These are phyloP conservation scores for Ophiostoma populinum DNA, from an alignment of 2,329 filamentous ascomycete species.

Conservation along the genomic window DNA sequence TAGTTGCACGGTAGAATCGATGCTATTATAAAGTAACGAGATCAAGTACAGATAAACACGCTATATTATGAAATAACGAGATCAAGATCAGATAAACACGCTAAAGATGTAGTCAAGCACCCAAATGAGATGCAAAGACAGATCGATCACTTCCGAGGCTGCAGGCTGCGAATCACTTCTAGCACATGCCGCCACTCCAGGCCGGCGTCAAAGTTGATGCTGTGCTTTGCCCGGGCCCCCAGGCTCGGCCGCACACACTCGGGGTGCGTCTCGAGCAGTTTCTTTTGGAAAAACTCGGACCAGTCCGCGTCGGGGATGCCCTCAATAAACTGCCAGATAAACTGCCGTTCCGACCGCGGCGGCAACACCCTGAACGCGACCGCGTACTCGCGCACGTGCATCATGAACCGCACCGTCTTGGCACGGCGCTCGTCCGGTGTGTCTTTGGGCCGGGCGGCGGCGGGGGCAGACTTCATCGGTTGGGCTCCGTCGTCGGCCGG, in stretches of 20 bases:
- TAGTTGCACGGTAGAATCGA: no score
- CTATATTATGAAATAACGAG: no score
- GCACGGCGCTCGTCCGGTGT: background rate
- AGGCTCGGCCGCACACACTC: constrained; percentile 6
- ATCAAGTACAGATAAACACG: background rate
- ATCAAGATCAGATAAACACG: background rate
- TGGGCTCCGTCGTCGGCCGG: background rate
- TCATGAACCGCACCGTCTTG: constrained; percentile 4
- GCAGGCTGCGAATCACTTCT: constrained; percentile 5
- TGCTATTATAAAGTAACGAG: background rate
- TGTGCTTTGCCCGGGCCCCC: constrained; percentile 9
- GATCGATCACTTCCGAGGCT: background rate
- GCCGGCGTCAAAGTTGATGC: constrained; percentile 8
- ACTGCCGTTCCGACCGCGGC: constrained; percentile 11
- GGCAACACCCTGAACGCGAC: constrained; percentile 1
- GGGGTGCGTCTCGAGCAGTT: constrained; percentile 7
- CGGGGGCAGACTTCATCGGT: background rate
- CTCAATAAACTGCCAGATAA: constrained; percentile 11
- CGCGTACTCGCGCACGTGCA: constrained; percentile 3
- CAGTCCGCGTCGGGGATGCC: constrained; percentile 9
- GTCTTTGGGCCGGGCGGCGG: background rate
- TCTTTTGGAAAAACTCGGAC: constrained; percentile 8
- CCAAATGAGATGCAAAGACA: no score
- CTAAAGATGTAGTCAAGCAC: background rate
- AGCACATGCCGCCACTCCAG: constrained; percentile 9